A percentile compares a stretch with the other conserved stretches of the same genome.
These are phyloP conservation scores for Aspergillus sp. DNA, from an alignment of 2,329 filamentous ascomycete species.

Conservation along the genomic window DNA sequence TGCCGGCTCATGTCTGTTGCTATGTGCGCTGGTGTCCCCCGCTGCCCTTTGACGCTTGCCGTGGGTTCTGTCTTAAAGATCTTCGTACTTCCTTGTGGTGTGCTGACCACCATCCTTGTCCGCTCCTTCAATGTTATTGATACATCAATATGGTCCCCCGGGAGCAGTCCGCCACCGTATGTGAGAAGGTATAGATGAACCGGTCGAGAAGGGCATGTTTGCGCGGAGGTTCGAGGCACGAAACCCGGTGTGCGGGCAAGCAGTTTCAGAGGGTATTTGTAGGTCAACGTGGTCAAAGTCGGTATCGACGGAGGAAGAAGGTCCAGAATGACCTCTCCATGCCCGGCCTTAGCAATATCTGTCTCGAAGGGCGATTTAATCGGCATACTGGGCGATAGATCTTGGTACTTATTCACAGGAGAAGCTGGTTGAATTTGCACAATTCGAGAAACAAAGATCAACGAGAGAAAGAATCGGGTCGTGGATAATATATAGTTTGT, in stretches of 20 bases:
- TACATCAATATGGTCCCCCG: constrained; percentile 74
- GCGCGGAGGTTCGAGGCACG: constrained; percentile 43
- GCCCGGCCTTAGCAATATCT: constrained; percentile 66
- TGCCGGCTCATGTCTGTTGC: constrained; percentile 41
- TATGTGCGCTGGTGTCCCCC: constrained; percentile 33
- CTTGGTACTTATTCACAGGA: background rate
- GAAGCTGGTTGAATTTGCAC: background rate
- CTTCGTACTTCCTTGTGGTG: constrained; percentile 77
- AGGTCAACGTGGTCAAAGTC: constrained; percentile 66
- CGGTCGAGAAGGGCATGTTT: constrained; percentile 42
- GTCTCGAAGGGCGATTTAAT: constrained; percentile 65
- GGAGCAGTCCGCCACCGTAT: constrained; percentile 88
- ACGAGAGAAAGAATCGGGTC: background rate
- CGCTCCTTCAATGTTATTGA: constrained; percentile 56
- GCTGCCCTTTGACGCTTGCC: constrained; percentile 18
- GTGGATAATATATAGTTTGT: background rate
- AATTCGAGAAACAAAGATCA: background rate
- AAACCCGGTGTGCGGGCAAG: constrained; percentile 68
- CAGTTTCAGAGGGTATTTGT: constrained; percentile 92
- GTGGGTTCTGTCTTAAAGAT: constrained; percentile 69
- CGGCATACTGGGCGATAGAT: constrained; percentile 20
- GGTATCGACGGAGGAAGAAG: constrained; percentile 65
- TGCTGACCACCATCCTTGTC: constrained; percentile 59
- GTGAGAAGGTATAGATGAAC: constrained; percentile 83
- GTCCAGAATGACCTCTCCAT: constrained; percentile 68